Evolutionary conservation across 192 early-diverging fungal genomes (phyloP), one percentile per base, ranked within the genome.

Genomic region (Phlyctochytrium arcticum): DNA sequence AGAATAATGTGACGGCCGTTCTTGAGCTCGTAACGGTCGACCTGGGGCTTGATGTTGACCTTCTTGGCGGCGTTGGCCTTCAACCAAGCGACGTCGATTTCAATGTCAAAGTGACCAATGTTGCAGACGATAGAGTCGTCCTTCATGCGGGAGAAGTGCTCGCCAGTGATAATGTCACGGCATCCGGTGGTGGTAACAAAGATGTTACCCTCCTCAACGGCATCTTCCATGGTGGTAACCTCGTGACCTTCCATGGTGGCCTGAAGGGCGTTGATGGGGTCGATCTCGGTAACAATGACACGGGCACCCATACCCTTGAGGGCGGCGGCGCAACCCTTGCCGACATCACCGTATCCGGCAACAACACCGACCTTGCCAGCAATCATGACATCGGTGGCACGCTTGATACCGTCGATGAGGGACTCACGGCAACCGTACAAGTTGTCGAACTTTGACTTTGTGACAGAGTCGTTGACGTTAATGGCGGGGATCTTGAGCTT

Each of bases 381-480:
- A 79, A 98, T 98, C 94, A 96, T 96, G 74, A 98, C 95, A 74
- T 98, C 95, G 73, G 95, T 98, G 73, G 95, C 95, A 76, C 95
- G 89, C 95, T 97, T 98, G 88, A 96, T 98, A 74, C 95, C 95
- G 82, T 98, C 95, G 63, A 98, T 90, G 69, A 98, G 85, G 34
- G 94, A 96, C 86, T 98, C 95, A 75, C 95, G 92, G 91, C 96
- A 98, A 68, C 96, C 96, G 85, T 98, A 98, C 73, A 98, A 75
- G 89, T 98, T 98, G 84, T 98, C 95, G 75, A 98, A 98, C 89
- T 98, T 98, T 85, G 89, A 91, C 89, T 98, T 98, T 79, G 96
- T 94, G 73, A 98, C 96, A 29, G 94, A 96, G 88, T 96, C 93
- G 89, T 98, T 98, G 83, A 98, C 94, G 84, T 98, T 96, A 86